Evolutionary conservation across 2,329 filamentous ascomycete genomes (phyloP), one percentile per base, ranked within the genome.

Genomic region (Thyridium curvatum): DNA sequence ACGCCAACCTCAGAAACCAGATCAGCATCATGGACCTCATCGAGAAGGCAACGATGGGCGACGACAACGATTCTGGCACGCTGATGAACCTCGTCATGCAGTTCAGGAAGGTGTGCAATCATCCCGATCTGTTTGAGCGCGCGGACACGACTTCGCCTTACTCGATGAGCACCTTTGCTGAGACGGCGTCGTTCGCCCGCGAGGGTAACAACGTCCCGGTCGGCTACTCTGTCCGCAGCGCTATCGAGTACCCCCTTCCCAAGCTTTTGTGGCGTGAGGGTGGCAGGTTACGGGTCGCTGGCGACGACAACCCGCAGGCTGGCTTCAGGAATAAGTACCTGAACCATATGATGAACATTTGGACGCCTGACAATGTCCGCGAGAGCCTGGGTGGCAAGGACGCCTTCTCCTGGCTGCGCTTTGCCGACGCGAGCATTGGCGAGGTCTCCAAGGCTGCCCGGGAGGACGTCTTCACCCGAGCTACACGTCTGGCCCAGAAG

Each of bases 61-160:
- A 96, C 52, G 93, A 97, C 36, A 83, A 91, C 52, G 93, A 97
- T 57, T 94, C 87, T 29, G 90, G 91, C 31, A 97, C 91, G 2
- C 66, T 98, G 53, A 97, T 98, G 93, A 98, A 98, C 62, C 72
- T 98, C 48, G 93, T 98, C 46, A 98, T 98, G 93, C 93, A 98
- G 65, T 98, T 98, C 77, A 81, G 93, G 52, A 98, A 98, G 66
- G 93, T 98, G 41, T 98, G 93, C 69, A 98, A 98, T 56, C 93
- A 98, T 58, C 93, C 93, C 0, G 93, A 98, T 64, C 66, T 98
- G 28, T 98, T 98, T 51, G 90, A 98, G 62, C 84, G 93, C 34
- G 90, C 91, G 9, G 91, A 97, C 44, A 94, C 88, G 8, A 83
- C 78, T 17, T 95, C 90, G 8, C 88, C 93, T 0, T 83, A 91